Base-by-base conservation (phyloP, 2,329 filamentous ascomycete genomes). In the Lomentospora prolificans region DNA sequence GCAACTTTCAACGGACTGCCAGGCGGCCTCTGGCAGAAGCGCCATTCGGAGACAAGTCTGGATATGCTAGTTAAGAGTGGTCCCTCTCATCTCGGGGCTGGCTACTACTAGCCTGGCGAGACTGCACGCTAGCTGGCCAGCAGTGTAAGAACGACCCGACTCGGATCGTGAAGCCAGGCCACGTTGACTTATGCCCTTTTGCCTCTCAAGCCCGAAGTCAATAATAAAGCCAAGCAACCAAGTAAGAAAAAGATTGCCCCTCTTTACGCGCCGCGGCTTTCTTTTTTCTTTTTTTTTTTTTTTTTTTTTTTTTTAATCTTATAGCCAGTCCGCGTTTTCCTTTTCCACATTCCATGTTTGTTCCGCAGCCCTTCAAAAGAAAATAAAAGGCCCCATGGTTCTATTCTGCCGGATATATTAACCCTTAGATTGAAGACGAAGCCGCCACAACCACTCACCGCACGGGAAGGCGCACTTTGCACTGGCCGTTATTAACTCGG, bases 341-440 rank as follows among this genome's bases (percentile, higher is more conserved):
- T n/a, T n/a, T n/a, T n/a, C n/a, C n/a, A n/a, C n/a, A n/a, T n/a
- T n/a, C n/a, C n/a, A n/a, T n/a, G n/a, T n/a, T n/a, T n/a, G n/a
- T n/a, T n/a, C n/a, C n/a, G n/a, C n/a, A n/a, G n/a, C 39, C 39
- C 39, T 17, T 12, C 6, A 12, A 33, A 33, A 33, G 12, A 33
- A 12, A 12, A 12, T 12, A 33, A 33, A 7, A 6, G 30, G 12
- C 12, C 30, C 12, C 12, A 7, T 33, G 7, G 24, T 25, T 28
- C 7, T 50, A 39, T 55, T 55, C 53, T 55, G 28, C 53, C 53
- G 53, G 53, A 28, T 50, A 50, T 33, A 50, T 50, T 50, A 50
- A 10, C 28, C 27, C 6, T 31, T 55, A 55, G 36, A 9, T 14
- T 22, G 8, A 50, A 19, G 27, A 31, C 28, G 27, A 44, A 14